These are phyloP conservation scores for Tetrapyrgos nigripes DNA, from an alignment of 1,284 basidiomycete species.

Conservation along the genomic window DNA sequence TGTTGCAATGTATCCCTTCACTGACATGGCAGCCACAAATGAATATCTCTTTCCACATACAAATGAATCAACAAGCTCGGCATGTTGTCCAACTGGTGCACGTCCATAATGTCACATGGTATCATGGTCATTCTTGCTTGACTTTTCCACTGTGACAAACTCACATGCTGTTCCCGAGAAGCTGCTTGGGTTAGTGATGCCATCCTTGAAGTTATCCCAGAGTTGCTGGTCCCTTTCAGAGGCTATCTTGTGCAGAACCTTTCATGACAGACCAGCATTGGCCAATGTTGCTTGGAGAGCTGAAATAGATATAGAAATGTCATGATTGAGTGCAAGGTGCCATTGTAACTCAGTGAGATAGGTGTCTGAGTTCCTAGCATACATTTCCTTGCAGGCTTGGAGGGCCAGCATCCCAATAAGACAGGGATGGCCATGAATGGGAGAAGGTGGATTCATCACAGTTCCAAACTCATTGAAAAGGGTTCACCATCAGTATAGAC, in stretches of 20 bases:
- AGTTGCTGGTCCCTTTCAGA: constrained; percentile 8
- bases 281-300: constrained; percentile 14
- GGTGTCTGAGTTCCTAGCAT: constrained; percentile 12
- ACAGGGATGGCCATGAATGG: constrained; percentile 10
- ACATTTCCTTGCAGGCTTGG: constrained; percentile 9
- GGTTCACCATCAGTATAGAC: constrained; percentile 26
- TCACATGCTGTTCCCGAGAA: constrained; percentile 1
- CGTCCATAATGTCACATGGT: constrained; percentile 2
- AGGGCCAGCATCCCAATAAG: constrained; percentile 13
- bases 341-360: constrained; percentile 16
- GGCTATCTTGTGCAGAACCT: constrained; percentile 17
- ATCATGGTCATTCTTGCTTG: constrained; percentile 14
- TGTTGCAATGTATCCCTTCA: constrained; percentile 27
- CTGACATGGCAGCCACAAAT: constrained; percentile 28
- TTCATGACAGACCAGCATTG: constrained; percentile 15
- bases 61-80: constrained; percentile 26
- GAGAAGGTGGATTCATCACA: constrained; percentile 10
- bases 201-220: not conserved
- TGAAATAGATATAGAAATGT: constrained; percentile 15
- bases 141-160: constrained; percentile 10
- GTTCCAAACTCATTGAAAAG: constrained; percentile 19
- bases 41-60: constrained; percentile 26
- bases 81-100: constrained; percentile 12
- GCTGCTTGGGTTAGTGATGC: not conserved
- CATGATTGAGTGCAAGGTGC: constrained; percentile 19